Evolutionary conservation across 1,284 basidiomycete genomes (phyloP).

Genomic region (Limonomyces culmigenus): DNA sequence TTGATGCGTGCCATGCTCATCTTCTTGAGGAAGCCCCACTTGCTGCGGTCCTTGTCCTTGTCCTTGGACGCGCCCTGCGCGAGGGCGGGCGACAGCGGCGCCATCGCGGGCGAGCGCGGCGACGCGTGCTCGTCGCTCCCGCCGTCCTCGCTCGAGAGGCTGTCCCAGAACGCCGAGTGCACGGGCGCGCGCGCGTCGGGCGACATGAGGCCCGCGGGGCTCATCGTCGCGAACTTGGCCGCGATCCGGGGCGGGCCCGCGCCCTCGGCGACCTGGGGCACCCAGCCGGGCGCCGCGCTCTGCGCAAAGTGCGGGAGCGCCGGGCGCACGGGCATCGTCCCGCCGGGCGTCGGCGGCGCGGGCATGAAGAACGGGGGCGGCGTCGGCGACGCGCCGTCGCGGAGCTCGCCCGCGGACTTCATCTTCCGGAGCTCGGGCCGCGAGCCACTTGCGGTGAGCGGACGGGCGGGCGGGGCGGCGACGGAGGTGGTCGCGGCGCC

Average conservation of each 20-base stretch:
- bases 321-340: slow-evolving; percentile 20
- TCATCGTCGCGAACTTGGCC: slow-evolving; percentile 36
- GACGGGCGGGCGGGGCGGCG: slow-evolving; percentile 4
- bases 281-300: slow-evolving; percentile 46
- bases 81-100: not conserved
- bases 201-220: slow-evolving; percentile 16
- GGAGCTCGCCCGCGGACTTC: slow-evolving; percentile 75
- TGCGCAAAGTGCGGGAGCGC: slow-evolving; percentile 31
- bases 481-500: not conserved
- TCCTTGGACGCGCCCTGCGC: slow-evolving; percentile 5
- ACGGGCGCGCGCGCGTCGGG: slow-evolving; percentile 24
- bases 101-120: slow-evolving; percentile 4
- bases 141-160: slow-evolving; percentile 10
- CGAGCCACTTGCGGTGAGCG: not conserved
- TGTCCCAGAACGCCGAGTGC: slow-evolving; percentile 23
- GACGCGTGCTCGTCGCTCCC: no score
- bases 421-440: slow-evolving; percentile 54
- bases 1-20: slow-evolving; percentile 88
- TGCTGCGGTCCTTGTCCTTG: slow-evolving; percentile 37
- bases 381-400: slow-evolving; percentile 16
- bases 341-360: no score
- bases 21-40: slow-evolving; percentile 91
- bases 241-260: slow-evolving; percentile 39
- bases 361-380: slow-evolving; percentile 13
- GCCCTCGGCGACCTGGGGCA: slow-evolving; percentile 24